These are phyloP conservation scores for Lachancea sp. DNA, from an alignment of 805 yeast genomes.

Conservation along the genomic window DNA sequence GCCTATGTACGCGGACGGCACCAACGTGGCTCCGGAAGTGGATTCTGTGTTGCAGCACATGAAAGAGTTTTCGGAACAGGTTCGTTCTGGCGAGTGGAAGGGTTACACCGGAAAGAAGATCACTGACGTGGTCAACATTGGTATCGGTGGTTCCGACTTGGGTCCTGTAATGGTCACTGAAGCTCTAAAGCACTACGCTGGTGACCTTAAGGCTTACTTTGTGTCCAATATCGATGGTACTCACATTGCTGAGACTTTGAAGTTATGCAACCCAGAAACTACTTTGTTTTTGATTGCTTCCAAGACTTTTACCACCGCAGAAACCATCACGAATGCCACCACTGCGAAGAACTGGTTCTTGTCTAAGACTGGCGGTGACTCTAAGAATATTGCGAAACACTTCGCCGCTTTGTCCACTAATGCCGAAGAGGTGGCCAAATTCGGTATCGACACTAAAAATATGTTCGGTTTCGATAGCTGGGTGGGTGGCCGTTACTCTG, in stretches of 20 bases:
- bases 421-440: constrained; percentile 82
- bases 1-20: constrained; percentile 84
- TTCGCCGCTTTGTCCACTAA: constrained; percentile 96
- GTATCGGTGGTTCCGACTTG: constrained; percentile 97
- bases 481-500: constrained; percentile 99
- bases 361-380: constrained; percentile 49
- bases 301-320: constrained; percentile 98
- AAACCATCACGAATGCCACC: constrained; percentile 93
- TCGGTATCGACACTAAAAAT: constrained; percentile 95
- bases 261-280: constrained; percentile 75
- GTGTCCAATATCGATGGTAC: constrained; percentile 99
- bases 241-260: constrained; percentile 85
- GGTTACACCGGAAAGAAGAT: constrained; percentile 95
- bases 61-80: constrained; percentile 87
- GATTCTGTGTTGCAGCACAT: constrained; percentile 88
- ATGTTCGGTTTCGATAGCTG: constrained; percentile 98
- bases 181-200: constrained; percentile 85
- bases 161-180: constrained; percentile 99
- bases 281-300: constrained; percentile 90
- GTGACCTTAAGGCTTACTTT: constrained; percentile 76
- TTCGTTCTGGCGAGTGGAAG: constrained; percentile 91
- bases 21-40: constrained; percentile 85
- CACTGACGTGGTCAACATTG: constrained; percentile 93
- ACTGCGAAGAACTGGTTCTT: constrained; percentile 95
- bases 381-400: constrained; percentile 84